Evolutionary conservation across 352 stramenopile genomes (phyloP).

Genomic region (Phytophthora palmivora): DNA sequence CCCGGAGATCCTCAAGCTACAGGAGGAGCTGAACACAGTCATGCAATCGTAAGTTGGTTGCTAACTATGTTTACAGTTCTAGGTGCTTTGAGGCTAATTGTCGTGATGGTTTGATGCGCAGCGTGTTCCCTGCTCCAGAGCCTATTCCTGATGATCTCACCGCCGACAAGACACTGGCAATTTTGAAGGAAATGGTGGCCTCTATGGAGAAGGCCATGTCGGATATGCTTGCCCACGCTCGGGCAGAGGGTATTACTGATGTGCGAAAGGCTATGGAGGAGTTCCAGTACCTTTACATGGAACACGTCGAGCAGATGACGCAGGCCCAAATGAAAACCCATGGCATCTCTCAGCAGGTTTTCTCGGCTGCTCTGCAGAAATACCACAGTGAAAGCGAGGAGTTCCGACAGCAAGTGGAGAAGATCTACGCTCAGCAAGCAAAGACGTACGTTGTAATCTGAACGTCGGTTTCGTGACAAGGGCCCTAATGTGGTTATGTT

Average conservation of each 20-base stretch:
- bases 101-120: constrained; percentile 27
- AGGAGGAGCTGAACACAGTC: constrained; percentile 71
- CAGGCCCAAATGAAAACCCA: constrained; percentile 71
- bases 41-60: constrained; percentile 59
- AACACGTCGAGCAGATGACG: constrained; percentile 78
- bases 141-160: constrained; percentile 72
- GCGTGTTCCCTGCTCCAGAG: constrained; percentile 64
- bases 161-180: constrained; percentile 68
- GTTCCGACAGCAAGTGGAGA: constrained; percentile 75
- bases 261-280: constrained; percentile 73
- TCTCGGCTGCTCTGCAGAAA: constrained; percentile 76
- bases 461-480: background rate
- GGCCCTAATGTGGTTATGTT: constrained; percentile 9
- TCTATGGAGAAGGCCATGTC: constrained; percentile 83
- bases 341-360: constrained; percentile 69
- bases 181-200: constrained; percentile 70
- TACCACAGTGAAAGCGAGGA: constrained; percentile 64
- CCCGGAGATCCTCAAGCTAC: constrained; percentile 60
- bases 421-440: constrained; percentile 74
- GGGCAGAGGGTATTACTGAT: constrained; percentile 77
- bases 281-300: constrained; percentile 80
- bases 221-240: constrained; percentile 77
- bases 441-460: constrained; percentile 57
- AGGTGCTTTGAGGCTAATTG: too few relatives aligned
- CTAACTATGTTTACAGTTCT: background rate